These are phyloP conservation scores for Aspergillus saccharolyticus DNA, from an alignment of 495 filamentous ascomycete genomes.

Conservation along the genomic window DNA sequence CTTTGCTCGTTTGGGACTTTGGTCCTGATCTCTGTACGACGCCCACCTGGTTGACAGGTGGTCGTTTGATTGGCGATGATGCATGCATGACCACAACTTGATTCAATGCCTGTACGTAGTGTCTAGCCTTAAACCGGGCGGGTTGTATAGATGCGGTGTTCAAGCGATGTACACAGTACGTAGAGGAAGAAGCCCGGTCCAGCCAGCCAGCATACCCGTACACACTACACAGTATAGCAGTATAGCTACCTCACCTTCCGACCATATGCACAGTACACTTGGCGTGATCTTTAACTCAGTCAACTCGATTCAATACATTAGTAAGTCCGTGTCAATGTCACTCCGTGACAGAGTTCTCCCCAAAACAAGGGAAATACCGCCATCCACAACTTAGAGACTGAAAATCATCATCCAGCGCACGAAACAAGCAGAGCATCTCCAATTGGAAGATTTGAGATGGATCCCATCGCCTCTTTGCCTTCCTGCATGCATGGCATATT, in stretches of 20 bases:
- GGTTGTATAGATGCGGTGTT: no score
- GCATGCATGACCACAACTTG: conserved; percentile 13
- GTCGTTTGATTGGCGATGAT: neutral
- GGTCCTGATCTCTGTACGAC: neutral
- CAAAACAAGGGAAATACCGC: no score
- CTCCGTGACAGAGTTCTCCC: no score
- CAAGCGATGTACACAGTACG: no score
- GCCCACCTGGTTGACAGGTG: conserved; percentile 14
- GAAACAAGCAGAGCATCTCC: no score
- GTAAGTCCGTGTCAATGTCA: no score
- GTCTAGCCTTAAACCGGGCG: no score
- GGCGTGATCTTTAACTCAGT: no score
- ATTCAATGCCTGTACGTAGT: neutral
- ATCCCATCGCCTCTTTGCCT: neutral
- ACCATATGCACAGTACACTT: neutral
- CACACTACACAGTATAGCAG: neutral
- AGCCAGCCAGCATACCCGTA: neutral
- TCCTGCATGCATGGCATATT: neutral
- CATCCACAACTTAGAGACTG: no score
- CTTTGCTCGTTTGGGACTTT: neutral
- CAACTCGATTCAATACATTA: no score
- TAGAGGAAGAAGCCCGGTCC: neutral
- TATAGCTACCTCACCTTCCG: neutral
- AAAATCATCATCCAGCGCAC: no score
- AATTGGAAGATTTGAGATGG: no score